Evolutionary conservation across 495 filamentous ascomycete genomes (phyloP).

Genomic region (Lophiostoma macrostomum): DNA sequence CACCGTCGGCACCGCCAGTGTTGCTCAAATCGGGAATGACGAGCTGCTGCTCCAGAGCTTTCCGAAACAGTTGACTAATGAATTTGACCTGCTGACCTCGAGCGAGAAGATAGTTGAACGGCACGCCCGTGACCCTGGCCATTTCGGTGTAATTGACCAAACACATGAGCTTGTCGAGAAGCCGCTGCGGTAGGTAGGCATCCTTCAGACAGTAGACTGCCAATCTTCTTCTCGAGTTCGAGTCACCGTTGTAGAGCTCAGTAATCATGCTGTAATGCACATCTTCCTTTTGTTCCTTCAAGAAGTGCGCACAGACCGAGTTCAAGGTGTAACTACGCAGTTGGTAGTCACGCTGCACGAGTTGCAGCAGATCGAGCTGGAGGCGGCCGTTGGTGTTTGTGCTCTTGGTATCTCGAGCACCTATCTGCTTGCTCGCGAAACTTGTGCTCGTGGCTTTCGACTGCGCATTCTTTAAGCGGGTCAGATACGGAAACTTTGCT

Average conservation of each 20-base stretch:
- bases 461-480: constrained; percentile 61
- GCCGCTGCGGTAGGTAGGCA: constrained; percentile 87
- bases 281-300: constrained; percentile 98
- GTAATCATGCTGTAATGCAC: constrained; percentile 99
- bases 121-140: constrained; percentile 98
- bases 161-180: constrained; percentile 98
- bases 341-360: constrained; percentile 92
- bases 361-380: constrained; percentile 87
- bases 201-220: constrained; percentile 98
- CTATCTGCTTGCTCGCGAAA: constrained; percentile 98
- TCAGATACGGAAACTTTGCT: constrained; percentile 75
- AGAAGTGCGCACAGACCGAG: constrained; percentile 92
- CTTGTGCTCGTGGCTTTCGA: constrained; percentile 73
- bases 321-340: constrained; percentile 96
- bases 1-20: constrained; percentile 53
- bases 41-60: constrained; percentile 84
- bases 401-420: constrained; percentile 86
- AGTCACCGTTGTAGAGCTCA: constrained; percentile 90
- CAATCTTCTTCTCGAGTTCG: constrained; percentile 82
- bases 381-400: constrained; percentile 94
- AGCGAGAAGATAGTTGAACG: constrained; percentile 90
- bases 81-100: constrained; percentile 97
- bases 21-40: constrained; percentile 82
- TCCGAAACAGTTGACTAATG: constrained; percentile 93
- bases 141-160: constrained; percentile 98